phyloP scores from a whole-genome alignment of 2,329 filamentous ascomycete species.

The Xylaria polymorpha region DNA sequence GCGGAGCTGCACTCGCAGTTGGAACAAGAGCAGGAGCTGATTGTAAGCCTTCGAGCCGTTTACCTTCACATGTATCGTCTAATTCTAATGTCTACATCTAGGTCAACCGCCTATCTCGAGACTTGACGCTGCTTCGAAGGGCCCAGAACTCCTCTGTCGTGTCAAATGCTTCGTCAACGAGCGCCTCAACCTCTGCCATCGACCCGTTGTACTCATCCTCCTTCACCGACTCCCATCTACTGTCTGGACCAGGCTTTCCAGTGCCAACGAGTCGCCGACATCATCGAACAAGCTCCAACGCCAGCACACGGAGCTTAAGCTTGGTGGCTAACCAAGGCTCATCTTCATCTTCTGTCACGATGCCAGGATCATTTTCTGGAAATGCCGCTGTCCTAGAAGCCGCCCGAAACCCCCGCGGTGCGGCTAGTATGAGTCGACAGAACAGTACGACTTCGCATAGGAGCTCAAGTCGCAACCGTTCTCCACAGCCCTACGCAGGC shows the following conservation, averaged over 20 bases:
- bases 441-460: conserved; percentile 66
- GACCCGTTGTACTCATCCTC: conserved; percentile 56
- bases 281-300: conserved; percentile 68
- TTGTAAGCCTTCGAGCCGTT: conserved; percentile 66
- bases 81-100: conserved; percentile 51
- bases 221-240: conserved; percentile 62
- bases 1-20: conserved; percentile 89
- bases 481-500: conserved; percentile 47
- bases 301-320: conserved; percentile 61
- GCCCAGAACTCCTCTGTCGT: conserved; percentile 74
- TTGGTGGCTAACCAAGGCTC: conserved; percentile 59
- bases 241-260: conserved; percentile 68
- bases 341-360: conserved; percentile 49
- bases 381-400: conserved; percentile 58
- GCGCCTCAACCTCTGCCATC: conserved; percentile 60
- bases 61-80: background rate
- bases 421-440: conserved; percentile 59
- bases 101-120: conserved; percentile 93
- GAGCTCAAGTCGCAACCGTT: conserved; percentile 58
- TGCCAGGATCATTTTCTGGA: conserved; percentile 49
- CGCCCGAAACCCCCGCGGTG: conserved; percentile 58
- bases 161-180: conserved; percentile 72
- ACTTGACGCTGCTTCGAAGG: conserved; percentile 83
- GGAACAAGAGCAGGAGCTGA: conserved; percentile 94
- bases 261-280: conserved; percentile 66